These are phyloP conservation scores for Boletus subluridellus DNA, from an alignment of 1,284 basidiomycete genomes.

Conservation along the genomic window DNA sequence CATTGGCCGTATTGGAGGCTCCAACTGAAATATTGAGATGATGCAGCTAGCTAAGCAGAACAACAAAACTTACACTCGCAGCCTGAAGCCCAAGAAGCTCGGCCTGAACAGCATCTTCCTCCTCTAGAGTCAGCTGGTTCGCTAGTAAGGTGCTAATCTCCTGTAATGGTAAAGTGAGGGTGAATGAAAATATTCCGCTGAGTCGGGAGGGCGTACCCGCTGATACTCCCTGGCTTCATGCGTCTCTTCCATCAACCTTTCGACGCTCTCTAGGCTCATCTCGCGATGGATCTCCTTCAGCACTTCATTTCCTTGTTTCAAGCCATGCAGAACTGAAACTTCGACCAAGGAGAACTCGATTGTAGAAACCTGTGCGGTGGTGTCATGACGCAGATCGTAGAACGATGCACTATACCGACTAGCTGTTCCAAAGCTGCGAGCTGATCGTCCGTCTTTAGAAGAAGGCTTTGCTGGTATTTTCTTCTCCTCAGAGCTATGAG, in stretches of 20 bases:
- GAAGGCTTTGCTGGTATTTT: slow-evolving; percentile 90
- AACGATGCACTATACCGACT: slow-evolving; percentile 46
- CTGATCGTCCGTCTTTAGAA: slow-evolving; percentile 87
- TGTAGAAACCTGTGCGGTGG: slow-evolving; percentile 68
- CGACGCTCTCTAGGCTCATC: slow-evolving; percentile 90
- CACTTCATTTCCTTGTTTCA: slow-evolving; percentile 91
- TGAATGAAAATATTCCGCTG: not conserved
- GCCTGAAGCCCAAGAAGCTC: slow-evolving; percentile 72
- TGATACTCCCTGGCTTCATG: slow-evolving; percentile 92
- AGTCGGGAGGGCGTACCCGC: slow-evolving; percentile 48
- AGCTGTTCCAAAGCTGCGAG: slow-evolving; percentile 88
- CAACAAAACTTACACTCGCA: slow-evolving; percentile 46
- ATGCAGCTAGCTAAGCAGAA: not conserved
- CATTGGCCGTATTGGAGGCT: slow-evolving; percentile 1
- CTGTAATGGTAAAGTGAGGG: slow-evolving; percentile 39
- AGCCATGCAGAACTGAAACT: slow-evolving; percentile 86
- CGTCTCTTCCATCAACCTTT: slow-evolving; percentile 89
- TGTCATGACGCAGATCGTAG: not conserved
- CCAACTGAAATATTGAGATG: slow-evolving; percentile 18
- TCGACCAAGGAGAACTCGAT: slow-evolving; percentile 97
- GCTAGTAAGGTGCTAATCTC: slow-evolving; percentile 90
- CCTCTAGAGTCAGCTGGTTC: slow-evolving; percentile 79
- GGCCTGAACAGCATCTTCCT: slow-evolving; percentile 88
- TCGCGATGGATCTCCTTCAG: slow-evolving; percentile 92
- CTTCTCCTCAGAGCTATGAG: slow-evolving; percentile 81